These are phyloP conservation scores for Ustilago tritici DNA, from an alignment of 1,284 basidiomycete genomes.

Conservation along the genomic window DNA sequence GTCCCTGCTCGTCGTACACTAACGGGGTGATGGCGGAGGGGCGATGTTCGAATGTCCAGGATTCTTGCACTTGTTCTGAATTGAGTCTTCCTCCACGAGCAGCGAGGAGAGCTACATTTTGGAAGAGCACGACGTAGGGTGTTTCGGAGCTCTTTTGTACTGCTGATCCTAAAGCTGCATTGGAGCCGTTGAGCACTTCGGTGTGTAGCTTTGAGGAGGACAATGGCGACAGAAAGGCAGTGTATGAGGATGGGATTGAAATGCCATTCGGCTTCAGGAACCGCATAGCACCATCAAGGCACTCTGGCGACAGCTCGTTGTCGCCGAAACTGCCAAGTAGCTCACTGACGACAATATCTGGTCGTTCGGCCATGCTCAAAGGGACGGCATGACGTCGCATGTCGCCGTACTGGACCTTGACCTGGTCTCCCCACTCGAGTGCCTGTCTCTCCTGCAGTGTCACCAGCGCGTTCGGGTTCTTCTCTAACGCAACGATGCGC, in stretches of 20 bases:
- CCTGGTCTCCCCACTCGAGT: constrained; percentile 81
- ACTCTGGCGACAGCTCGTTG: constrained; percentile 97
- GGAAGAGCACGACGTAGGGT: constrained; percentile 98
- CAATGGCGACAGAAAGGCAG: constrained; percentile 90
- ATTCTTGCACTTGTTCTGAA: constrained; percentile 88
- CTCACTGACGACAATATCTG: constrained; percentile 95
- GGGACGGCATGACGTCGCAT: constrained; percentile 82
- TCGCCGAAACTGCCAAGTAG: constrained; percentile 97
- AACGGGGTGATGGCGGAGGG: constrained; percentile 51
- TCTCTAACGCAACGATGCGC: constrained; percentile 87
- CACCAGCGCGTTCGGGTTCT: constrained; percentile 75
- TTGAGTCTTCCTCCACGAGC: constrained; percentile 73
- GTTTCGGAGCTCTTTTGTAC: constrained; percentile 79
- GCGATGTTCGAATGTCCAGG: constrained; percentile 94
- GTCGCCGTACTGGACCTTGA: constrained; percentile 88
- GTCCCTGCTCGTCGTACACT: constrained; percentile 56
- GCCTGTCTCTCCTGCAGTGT: constrained; percentile 62
- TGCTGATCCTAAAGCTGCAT: constrained; percentile 27
- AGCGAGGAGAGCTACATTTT: constrained; percentile 75
- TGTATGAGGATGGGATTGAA: constrained; percentile 95
- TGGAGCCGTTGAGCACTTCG: constrained; percentile 41
- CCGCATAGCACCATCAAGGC: constrained; percentile 92
- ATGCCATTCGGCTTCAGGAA: constrained; percentile 79
- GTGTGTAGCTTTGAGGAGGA: constrained; percentile 86
- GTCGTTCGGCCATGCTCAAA: constrained; percentile 74